Base-by-base conservation (phyloP, 495 filamentous ascomycete species). In the Podospora anserina region DNA sequence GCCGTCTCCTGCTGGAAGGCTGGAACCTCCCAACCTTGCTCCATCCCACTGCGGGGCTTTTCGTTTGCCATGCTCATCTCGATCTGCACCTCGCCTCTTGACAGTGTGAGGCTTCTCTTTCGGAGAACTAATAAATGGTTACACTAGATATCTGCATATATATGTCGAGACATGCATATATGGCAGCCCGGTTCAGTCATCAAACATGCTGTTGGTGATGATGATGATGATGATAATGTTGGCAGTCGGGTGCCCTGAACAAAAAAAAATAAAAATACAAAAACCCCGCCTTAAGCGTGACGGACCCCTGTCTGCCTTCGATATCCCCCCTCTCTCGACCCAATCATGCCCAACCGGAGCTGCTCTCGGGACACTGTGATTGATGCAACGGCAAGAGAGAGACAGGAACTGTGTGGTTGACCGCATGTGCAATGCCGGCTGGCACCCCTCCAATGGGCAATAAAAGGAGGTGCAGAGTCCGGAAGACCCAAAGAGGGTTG, bases 401-500 rank as follows among this genome's bases (percentile, higher is more conserved):
- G 66, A 28, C 61, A 13, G 13, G 39, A 32, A 32, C 30, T 32
- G 3, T 32, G 30, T 32, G 30, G 30, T 32, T 32, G 30, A 32
- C 30, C 30, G 30, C 30, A 32, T 32, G 30, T 32, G 30, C 30
- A 32, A 49, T 49, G 39, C 39, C 39, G 39, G 39, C 15, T 23
- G 23, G 13, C 9, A 4, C 30, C 30, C 39, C 39, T 49, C 39
- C 13, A 49, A 11, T 49, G 57, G 32, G 23, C 23, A 23, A 23
- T 23, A 67, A 49, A 62, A 64, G 57, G 67, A 62, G 56, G 57
- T 59, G 57, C 61, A 34, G 61, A 28, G 59, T 61, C 72, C 75
- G 75, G 72, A 71, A 72, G 62, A 44, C 71, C 73, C 64, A 69
- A 77, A 71, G 20, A 39, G 68, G 72, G 69, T 20, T 71, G 65